Percentiles rank a stretch among this genome's conserved stretches.
Conservation (phyloP, 306 rosid genomes). For the Prunus campanulata region DNA sequence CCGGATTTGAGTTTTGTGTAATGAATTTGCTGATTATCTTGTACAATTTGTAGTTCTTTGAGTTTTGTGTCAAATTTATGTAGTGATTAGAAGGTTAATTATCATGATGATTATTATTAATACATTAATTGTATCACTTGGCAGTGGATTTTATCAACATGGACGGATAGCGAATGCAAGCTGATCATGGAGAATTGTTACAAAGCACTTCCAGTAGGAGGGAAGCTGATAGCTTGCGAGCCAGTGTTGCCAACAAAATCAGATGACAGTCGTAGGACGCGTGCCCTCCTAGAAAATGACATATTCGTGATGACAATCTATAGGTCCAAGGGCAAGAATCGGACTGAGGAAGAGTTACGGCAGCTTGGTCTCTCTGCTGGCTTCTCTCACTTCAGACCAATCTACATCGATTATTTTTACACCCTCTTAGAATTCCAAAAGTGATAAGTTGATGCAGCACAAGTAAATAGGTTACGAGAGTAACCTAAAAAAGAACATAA, state of each 20-base stretch:
- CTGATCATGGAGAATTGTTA: conserved; percentile 63
- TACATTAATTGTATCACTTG: neutral
- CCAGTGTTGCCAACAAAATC: conserved; percentile 74
- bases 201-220: conserved; percentile 76
- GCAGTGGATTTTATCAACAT: conserved; percentile 85
- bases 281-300: conserved; percentile 74
- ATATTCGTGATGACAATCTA: conserved; percentile 84
- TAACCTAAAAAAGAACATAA: no score
- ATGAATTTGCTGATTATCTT: no score
- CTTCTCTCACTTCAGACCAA: conserved; percentile 49
- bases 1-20: no score
- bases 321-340: conserved; percentile 71
- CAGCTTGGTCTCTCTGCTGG: conserved; percentile 60
- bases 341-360: conserved; percentile 63
- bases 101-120: no score
- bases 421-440: conserved; percentile 71
- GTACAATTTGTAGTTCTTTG: no score
- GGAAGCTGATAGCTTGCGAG: conserved; percentile 81
- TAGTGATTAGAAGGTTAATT: no score
- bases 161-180: conserved; percentile 87
- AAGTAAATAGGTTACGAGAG: no score
- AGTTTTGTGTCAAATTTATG: no score
- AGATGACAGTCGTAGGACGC: conserved; percentile 71
- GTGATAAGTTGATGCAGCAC: conserved; percentile 19
- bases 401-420: conserved; percentile 61